Evolutionary conservation across 2,329 filamentous ascomycete species (phyloP).

Genomic region (Penicillium crustosum): DNA sequence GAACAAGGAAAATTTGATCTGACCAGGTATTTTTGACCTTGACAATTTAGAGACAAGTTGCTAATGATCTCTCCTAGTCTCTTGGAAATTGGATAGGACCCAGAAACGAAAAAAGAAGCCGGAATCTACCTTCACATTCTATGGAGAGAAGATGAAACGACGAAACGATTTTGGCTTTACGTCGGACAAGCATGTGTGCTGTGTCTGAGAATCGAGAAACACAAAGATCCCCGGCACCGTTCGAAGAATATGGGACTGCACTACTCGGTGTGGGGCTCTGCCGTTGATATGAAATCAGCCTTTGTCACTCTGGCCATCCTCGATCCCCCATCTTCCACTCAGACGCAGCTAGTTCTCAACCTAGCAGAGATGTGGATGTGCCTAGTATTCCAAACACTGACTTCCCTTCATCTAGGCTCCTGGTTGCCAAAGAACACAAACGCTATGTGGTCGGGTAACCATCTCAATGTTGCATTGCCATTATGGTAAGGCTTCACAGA

Average conservation of each 20-base stretch:
- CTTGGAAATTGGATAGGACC: neutral
- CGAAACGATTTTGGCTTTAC: constrained; percentile 12
- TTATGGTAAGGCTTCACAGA: constrained; percentile 11
- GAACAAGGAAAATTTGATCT: neutral
- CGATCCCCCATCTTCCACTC: neutral
- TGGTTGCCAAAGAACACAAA: neutral
- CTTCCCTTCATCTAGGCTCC: constrained; percentile 4
- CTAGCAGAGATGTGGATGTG: constrained; percentile 16
- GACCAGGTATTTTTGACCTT: neutral
- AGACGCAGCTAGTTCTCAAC: constrained; percentile 6
- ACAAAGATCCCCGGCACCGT: constrained; percentile 5
- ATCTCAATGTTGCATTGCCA: constrained; percentile 16
- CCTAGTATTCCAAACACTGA: constrained; percentile 13
- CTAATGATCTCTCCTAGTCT: neutral
- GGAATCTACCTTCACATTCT: constrained; percentile 15
- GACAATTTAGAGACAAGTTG: neutral
- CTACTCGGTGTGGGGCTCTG: constrained; percentile 13
- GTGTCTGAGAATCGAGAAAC: constrained; percentile 1
- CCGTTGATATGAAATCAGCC: constrained; percentile 8
- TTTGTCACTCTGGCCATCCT: constrained; percentile 11
- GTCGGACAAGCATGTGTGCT: constrained; percentile 11
- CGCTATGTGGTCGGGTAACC: constrained; percentile 6
- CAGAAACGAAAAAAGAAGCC: neutral
- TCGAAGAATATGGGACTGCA: constrained; percentile 3
- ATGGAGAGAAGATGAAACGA: neutral